Conservation (phyloP, 192 early-diverging fungal genomes). For the Linnemannia elongata region DNA sequence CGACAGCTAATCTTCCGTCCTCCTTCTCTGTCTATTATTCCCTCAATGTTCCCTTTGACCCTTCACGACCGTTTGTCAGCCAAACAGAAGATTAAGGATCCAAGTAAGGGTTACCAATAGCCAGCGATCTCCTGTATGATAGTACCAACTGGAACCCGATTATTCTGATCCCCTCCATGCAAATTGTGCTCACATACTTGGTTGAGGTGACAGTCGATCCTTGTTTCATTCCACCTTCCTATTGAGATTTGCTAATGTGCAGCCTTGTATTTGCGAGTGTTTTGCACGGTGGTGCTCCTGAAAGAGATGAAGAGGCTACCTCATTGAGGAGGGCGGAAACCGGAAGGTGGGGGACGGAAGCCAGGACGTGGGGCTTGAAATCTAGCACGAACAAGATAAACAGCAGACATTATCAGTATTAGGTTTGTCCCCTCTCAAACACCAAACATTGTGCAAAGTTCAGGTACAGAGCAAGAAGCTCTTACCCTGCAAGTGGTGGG, state of each 20-base stretch:
- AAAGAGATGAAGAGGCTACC: not conserved
- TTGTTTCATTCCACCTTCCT: not conserved
- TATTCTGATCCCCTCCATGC: not conserved
- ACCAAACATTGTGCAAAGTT: not conserved
- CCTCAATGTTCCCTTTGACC: not conserved
- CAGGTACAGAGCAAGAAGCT: not conserved
- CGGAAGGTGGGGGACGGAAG: slow-evolving; percentile 49
- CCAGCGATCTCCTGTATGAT: not conserved
- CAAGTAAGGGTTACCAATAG: not conserved
- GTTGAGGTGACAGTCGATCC: too few species aligned
- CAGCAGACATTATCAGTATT: not conserved
- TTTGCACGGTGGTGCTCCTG: not conserved
- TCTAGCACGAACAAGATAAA: slow-evolving; percentile 2
- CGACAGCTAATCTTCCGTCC: not conserved
- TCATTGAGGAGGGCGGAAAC: slow-evolving; percentile 48
- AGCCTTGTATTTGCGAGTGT: not conserved
- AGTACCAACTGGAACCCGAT: not conserved
- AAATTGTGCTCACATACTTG: not conserved
- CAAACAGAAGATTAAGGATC: slow-evolving; percentile 2
- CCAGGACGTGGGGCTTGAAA: slow-evolving; percentile 47
- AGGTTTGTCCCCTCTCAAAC: not conserved
- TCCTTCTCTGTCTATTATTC: not conserved
- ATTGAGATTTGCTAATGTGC: not conserved
- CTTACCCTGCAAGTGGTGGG: slow-evolving; percentile 56
- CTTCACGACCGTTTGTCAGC: not conserved